These are phyloP conservation scores for Podila epigama DNA, from an alignment of 192 early-diverging fungal species.

Conservation along the genomic window DNA sequence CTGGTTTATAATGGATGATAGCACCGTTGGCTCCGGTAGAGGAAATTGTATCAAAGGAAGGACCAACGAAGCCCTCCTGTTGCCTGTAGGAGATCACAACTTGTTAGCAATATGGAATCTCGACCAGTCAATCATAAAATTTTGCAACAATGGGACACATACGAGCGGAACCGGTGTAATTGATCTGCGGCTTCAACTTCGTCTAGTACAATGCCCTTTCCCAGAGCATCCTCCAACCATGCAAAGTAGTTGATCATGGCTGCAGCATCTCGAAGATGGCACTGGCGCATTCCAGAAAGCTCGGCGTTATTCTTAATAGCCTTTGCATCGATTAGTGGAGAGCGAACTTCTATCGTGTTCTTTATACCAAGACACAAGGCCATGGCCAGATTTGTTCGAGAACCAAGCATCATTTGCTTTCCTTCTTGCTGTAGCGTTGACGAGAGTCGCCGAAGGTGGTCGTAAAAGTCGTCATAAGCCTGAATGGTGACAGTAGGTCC, in stretches of 20 bases:
- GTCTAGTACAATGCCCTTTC: slow-evolving; percentile 65
- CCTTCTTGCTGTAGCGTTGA: slow-evolving; percentile 14
- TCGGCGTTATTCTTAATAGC: slow-evolving; percentile 93
- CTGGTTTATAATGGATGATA: slow-evolving; percentile 97
- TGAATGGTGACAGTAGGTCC: slow-evolving; percentile 62
- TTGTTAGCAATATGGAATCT: background rate
- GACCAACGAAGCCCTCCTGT: slow-evolving; percentile 84
- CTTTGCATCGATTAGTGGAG: slow-evolving; percentile 82
- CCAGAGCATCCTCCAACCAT: slow-evolving; percentile 92
- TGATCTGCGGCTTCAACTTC: slow-evolving; percentile 88
- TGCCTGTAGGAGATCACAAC: slow-evolving; percentile 43
- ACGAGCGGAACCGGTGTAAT: slow-evolving; percentile 76
- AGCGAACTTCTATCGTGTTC: slow-evolving; percentile 59
- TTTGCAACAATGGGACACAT: background rate
- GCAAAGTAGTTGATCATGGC: slow-evolving; percentile 84
- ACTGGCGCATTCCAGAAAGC: slow-evolving; percentile 89
- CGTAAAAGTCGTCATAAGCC: slow-evolving; percentile 80
- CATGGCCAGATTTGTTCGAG: slow-evolving; percentile 25
- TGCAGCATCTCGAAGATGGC: slow-evolving; percentile 90
- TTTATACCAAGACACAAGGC: slow-evolving; percentile 24
- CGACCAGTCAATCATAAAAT: background rate
- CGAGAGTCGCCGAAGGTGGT: slow-evolving; percentile 61
- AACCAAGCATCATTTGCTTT: slow-evolving; percentile 22
- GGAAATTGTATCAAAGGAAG: slow-evolving; percentile 96
- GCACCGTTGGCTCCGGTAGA: slow-evolving; percentile 93